phyloP scores from a whole-genome alignment of 768 basidiomycete genomes.

The Amanita exitialis region DNA sequence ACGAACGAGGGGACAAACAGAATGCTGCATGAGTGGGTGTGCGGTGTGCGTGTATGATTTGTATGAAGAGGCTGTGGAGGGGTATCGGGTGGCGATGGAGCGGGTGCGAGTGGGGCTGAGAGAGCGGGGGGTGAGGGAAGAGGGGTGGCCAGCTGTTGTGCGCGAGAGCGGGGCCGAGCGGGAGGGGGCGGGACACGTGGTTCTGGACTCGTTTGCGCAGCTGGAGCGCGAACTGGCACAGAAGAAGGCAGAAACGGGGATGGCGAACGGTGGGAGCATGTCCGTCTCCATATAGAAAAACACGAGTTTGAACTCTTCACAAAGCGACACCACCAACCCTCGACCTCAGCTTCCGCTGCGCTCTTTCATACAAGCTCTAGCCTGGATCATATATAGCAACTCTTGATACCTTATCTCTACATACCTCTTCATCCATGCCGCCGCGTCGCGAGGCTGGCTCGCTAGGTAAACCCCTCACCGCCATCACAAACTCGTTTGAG shows the following conservation, averaged over 20 bases:
- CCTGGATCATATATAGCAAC: neutral
- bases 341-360: too few relatives aligned
- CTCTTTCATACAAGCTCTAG: too few relatives aligned
- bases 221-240: conserved; percentile 47
- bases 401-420: neutral
- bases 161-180: conserved; percentile 12
- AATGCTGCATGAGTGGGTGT: conserved; percentile 94
- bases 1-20: conserved; percentile 24
- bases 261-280: neutral
- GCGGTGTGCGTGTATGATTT: conserved; percentile 88
- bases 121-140: conserved; percentile 36
- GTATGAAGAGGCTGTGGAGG: conserved; percentile 63
- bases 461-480: neutral
- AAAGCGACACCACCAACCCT: too few relatives aligned
- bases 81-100: conserved; percentile 47
- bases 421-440: neutral
- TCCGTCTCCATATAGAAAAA: too few relatives aligned
- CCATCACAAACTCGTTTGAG: conserved; percentile 1
- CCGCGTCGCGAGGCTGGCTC: neutral
- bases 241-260: conserved; percentile 18
- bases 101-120: conserved; percentile 41
- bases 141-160: conserved; percentile 58
- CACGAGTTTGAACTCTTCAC: too few relatives aligned
- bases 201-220: conserved; percentile 63
- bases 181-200: conserved; percentile 20